Percentiles rank a stretch among this genome's conserved stretches.
phyloP scores from a whole-genome alignment of 2,329 filamentous ascomycete genomes.

The Diplodia mutila region DNA sequence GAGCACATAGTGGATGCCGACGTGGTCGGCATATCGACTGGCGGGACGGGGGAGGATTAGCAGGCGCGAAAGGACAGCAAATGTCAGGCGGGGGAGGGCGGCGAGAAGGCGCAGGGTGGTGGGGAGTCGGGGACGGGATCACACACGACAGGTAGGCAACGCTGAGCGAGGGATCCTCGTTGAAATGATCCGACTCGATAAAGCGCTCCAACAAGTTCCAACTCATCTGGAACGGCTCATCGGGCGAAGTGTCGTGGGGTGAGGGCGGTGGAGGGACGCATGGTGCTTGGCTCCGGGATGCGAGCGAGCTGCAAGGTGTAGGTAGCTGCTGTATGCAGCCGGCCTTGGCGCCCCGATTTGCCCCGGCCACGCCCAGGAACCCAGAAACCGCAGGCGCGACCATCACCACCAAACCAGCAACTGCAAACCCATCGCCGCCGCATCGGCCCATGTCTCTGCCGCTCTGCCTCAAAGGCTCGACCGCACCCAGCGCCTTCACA shows the following conservation, averaged over 20 bases:
- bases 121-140: slow-evolving; percentile 28
- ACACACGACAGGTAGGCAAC: slow-evolving; percentile 87
- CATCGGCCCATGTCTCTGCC: too few species aligned
- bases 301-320: slow-evolving; percentile 22
- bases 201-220: slow-evolving; percentile 89
- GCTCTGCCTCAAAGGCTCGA: too few species aligned
- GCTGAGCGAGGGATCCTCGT: slow-evolving; percentile 84
- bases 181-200: slow-evolving; percentile 93
- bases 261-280: slow-evolving; percentile 11
- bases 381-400: not conserved
- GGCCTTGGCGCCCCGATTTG: not conserved
- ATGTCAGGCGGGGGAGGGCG: slow-evolving; percentile 29
- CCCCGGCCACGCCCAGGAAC: not conserved
- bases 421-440: not conserved
- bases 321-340: slow-evolving; percentile 1
- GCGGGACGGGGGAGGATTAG: slow-evolving; percentile 28
- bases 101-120: slow-evolving; percentile 10
- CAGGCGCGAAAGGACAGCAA: slow-evolving; percentile 20
- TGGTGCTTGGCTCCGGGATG: slow-evolving; percentile 8
- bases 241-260: slow-evolving; percentile 12
- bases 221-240: slow-evolving; percentile 46
- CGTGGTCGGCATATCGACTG: slow-evolving; percentile 86
- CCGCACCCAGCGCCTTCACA: too few species aligned
- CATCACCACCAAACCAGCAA: not conserved
- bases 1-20: slow-evolving; percentile 86